Evolutionary conservation across 2,329 filamentous ascomycete genomes (phyloP).

Genomic region (Delphinella strobiligena): DNA sequence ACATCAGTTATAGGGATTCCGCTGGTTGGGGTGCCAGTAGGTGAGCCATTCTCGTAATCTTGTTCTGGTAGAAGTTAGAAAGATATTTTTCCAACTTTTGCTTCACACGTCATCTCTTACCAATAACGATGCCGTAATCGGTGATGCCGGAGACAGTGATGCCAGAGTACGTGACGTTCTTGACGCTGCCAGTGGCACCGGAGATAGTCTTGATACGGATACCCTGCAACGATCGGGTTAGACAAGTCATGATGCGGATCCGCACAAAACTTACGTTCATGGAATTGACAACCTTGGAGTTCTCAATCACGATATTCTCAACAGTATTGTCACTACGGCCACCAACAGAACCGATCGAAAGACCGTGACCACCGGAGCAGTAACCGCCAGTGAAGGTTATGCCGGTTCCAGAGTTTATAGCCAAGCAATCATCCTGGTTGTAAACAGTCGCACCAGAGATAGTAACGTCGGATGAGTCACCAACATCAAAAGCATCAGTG

Average conservation of each 20-base stretch:
- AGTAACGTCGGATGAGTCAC: conserved; percentile 13
- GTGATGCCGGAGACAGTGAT: conserved; percentile 35
- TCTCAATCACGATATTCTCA: conserved; percentile 38
- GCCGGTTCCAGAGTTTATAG: conserved; percentile 27
- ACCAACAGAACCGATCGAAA: conserved; percentile 45
- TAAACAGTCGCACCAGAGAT: conserved; percentile 17
- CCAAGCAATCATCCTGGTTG: conserved; percentile 21
- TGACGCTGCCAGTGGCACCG: conserved; percentile 39
- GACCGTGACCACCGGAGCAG: conserved; percentile 38
- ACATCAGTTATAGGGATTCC: conserved; percentile 45
- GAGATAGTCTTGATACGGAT: conserved; percentile 45
- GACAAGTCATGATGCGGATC: too few relatives aligned
- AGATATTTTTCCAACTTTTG: too few relatives aligned
- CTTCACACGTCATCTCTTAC: background rate
- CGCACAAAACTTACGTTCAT: conserved; percentile 27
- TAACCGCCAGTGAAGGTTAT: conserved; percentile 28
- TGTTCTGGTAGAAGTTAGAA: too few relatives aligned
- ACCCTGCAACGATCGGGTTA: too few relatives aligned
- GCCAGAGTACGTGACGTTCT: conserved; percentile 39
- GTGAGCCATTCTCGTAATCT: conserved; percentile 41
- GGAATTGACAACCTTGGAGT: conserved; percentile 36
- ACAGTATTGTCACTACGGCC: conserved; percentile 37
- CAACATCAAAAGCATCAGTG: conserved; percentile 21
- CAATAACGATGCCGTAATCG: conserved; percentile 44
- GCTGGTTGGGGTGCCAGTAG: conserved; percentile 31